Conservation (phyloP, 2,329 filamentous ascomycete genomes). For the Annulohypoxylon truncatum region DNA sequence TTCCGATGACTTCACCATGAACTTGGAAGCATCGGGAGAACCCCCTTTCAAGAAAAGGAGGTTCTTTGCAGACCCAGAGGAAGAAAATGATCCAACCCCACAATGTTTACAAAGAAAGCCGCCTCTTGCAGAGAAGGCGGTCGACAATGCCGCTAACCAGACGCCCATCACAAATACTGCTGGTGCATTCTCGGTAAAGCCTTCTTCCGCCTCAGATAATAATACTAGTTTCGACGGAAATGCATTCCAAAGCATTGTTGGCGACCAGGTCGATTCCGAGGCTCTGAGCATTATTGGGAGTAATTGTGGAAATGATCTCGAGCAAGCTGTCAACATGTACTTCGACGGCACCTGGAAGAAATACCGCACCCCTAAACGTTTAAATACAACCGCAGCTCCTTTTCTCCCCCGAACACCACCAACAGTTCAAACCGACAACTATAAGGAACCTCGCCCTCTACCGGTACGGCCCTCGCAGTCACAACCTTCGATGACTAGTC, state of each 20-base stretch:
- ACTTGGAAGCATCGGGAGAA: conserved; percentile 51
- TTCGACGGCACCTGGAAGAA: conserved; percentile 75
- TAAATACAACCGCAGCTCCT: conserved; percentile 31
- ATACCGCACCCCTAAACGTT: conserved; percentile 51
- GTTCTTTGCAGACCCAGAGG: conserved; percentile 56
- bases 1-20: conserved; percentile 51
- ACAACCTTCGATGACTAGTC: conserved; percentile 53
- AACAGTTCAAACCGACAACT: conserved; percentile 20
- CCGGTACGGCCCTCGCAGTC: conserved; percentile 21
- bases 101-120: conserved; percentile 31
- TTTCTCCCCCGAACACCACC: conserved; percentile 28
- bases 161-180: conserved; percentile 11
- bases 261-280: conserved; percentile 64
- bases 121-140: conserved; percentile 39
- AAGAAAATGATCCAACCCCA: conserved; percentile 43
- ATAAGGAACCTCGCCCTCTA: conserved; percentile 26
- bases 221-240: conserved; percentile 64
- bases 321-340: conserved; percentile 75
- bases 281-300: conserved; percentile 63
- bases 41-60: conserved; percentile 53
- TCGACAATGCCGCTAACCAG: conserved; percentile 40
- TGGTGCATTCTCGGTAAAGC: conserved; percentile 17
- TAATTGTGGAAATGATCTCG: conserved; percentile 67
- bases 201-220: conserved; percentile 30
- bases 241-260: conserved; percentile 70